These are phyloP conservation scores for Pseudevernia furfuracea DNA, from an alignment of 495 filamentous ascomycete species.

Conservation along the genomic window DNA sequence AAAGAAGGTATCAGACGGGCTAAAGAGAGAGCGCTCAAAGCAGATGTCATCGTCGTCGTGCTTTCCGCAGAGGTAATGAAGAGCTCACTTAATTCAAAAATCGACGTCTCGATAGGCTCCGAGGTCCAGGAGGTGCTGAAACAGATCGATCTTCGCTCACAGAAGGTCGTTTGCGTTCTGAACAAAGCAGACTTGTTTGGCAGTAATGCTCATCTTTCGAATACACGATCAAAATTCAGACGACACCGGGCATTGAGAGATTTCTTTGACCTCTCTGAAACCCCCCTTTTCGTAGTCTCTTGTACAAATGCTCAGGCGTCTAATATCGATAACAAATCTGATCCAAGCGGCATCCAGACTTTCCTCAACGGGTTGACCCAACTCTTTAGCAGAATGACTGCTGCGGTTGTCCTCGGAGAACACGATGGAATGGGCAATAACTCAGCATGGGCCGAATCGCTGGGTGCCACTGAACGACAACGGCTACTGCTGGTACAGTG, in stretches of 20 bases:
- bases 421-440: conserved; percentile 40
- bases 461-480: conserved; percentile 87
- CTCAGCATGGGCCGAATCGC: conserved; percentile 69
- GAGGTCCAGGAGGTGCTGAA: conserved; percentile 23
- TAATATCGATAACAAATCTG: conserved; percentile 22
- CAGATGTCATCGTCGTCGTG: conserved; percentile 80
- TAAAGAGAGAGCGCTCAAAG: conserved; percentile 67
- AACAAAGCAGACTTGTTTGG: conserved; percentile 39
- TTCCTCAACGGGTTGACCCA: conserved; percentile 60
- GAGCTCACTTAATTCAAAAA: conserved; percentile 18
- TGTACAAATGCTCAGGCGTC: conserved; percentile 44
- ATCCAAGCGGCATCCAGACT: conserved; percentile 58
- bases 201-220: conserved; percentile 9
- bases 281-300: conserved; percentile 54
- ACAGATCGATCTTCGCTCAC: conserved; percentile 18
- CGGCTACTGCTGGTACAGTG: conserved; percentile 71
- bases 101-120: conserved; percentile 31
- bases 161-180: conserved; percentile 51
- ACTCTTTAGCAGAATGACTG: conserved; percentile 68
- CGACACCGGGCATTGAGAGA: conserved; percentile 7
- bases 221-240: background rate
- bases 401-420: conserved; percentile 36
- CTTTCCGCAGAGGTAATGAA: conserved; percentile 53
- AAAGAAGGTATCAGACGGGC: conserved; percentile 86
- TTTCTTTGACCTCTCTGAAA: conserved; percentile 7